Conservation (phyloP, 1,139 yeast genomes). For the Groenewaldozyma auringiensis region DNA sequence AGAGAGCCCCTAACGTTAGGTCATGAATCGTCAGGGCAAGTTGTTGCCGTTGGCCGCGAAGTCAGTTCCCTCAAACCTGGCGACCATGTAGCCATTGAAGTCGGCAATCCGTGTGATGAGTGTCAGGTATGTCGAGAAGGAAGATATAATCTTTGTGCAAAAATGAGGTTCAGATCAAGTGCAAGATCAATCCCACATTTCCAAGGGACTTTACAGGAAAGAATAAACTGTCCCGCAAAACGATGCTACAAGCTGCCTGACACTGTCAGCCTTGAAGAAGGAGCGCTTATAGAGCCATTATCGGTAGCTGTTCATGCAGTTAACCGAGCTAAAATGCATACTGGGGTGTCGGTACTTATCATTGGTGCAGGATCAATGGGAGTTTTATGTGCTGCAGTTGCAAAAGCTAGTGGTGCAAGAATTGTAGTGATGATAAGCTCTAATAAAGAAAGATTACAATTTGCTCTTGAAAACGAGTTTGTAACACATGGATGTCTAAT, state of each 20-base stretch:
- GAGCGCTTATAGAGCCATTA: slow-evolving; percentile 84
- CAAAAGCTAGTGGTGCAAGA: slow-evolving; percentile 72
- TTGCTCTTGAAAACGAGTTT: slow-evolving; percentile 14
- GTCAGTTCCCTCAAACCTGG: slow-evolving; percentile 40
- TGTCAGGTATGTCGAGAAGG: slow-evolving; percentile 71
- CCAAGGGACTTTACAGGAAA: slow-evolving; percentile 10
- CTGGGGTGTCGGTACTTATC: slow-evolving; percentile 67
- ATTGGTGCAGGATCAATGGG: slow-evolving; percentile 97
- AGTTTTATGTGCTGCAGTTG: slow-evolving; percentile 64
- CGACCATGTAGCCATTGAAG: slow-evolving; percentile 56
- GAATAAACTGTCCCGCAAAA: slow-evolving; percentile 7
- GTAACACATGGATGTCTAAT: slow-evolving; percentile 15
- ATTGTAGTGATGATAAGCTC: slow-evolving; percentile 53
- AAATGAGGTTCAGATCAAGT: slow-evolving; percentile 65
- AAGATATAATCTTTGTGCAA: slow-evolving; percentile 68
- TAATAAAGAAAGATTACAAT: slow-evolving; percentile 12
- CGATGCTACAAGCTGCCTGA: slow-evolving; percentile 75
- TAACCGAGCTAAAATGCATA: slow-evolving; percentile 51
- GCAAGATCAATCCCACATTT: slow-evolving; percentile 8
- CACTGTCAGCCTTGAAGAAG: slow-evolving; percentile 68
- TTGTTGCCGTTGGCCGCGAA: slow-evolving; percentile 54
- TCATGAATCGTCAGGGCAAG: slow-evolving; percentile 65
- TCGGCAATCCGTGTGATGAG: slow-evolving; percentile 73
- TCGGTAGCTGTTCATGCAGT: slow-evolving; percentile 81
- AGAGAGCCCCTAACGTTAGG: slow-evolving; percentile 40